Percentiles rank a stretch among this genome's conserved stretches.
Conservation (phyloP, 2,329 filamentous ascomycete genomes). For the Incumbomyces lentus region DNA sequence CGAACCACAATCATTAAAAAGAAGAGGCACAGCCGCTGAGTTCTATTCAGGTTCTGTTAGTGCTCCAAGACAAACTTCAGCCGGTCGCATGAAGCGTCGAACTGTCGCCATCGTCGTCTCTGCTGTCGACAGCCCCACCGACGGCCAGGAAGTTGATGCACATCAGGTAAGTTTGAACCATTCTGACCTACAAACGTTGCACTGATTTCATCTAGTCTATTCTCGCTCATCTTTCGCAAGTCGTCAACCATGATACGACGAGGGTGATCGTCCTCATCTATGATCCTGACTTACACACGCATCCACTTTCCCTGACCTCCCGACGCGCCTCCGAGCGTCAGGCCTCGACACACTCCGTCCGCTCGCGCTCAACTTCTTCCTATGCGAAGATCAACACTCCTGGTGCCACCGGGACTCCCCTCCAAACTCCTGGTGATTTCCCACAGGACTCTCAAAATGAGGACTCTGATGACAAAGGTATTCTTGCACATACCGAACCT, state of each 20-base stretch:
- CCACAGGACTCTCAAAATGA: conserved; percentile 22
- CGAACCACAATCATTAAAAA: conserved; percentile 10
- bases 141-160: conserved; percentile 52
- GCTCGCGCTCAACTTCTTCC: conserved; percentile 57
- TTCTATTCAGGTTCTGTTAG: conserved; percentile 20
- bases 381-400: conserved; percentile 77
- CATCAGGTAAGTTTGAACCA: conserved; percentile 58
- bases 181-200: not conserved
- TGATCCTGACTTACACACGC: conserved; percentile 66
- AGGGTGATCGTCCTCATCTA: conserved; percentile 87
- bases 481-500: conserved; percentile 39
- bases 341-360: conserved; percentile 29
- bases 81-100: conserved; percentile 43
- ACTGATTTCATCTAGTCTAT: conserved; percentile 52
- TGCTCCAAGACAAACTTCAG: conserved; percentile 11
- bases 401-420: conserved; percentile 52
- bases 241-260: conserved; percentile 60
- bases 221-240: conserved; percentile 74
- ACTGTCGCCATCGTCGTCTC: conserved; percentile 84
- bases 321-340: conserved; percentile 18
- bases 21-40: conserved; percentile 25
- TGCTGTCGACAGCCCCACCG: conserved; percentile 56
- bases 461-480: conserved; percentile 44
- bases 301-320: conserved; percentile 37
- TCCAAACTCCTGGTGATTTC: conserved; percentile 51